A percentile compares a stretch with the other conserved stretches of the same genome.
Evolutionary conservation across 805 yeast genomes (phyloP).

Genomic region (Candida sithepensis): DNA sequence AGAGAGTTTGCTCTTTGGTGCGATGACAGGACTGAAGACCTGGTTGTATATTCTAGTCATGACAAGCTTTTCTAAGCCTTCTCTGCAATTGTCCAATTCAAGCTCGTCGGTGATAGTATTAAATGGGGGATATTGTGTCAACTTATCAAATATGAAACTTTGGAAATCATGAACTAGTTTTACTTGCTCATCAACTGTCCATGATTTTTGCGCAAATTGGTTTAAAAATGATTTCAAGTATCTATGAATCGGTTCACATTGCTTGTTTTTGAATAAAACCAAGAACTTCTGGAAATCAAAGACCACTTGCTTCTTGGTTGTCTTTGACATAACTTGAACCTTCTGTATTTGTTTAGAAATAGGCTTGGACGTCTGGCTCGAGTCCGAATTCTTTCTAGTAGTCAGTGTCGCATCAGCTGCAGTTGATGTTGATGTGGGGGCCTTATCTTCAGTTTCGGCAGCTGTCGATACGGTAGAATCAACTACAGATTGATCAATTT

Average conservation of each 20-base stretch:
- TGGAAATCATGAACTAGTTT: slow-evolving; percentile 78
- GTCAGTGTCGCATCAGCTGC: background rate
- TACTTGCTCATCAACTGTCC: slow-evolving; percentile 75
- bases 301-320: slow-evolving; percentile 30
- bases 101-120: slow-evolving; percentile 52
- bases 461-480: background rate
- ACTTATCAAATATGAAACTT: slow-evolving; percentile 61
- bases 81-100: slow-evolving; percentile 69
- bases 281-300: slow-evolving; percentile 87
- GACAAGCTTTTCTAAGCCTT: slow-evolving; percentile 88
- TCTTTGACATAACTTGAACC: slow-evolving; percentile 21
- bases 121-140: slow-evolving; percentile 68
- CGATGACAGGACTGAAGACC: slow-evolving; percentile 68
- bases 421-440: background rate
- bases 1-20: slow-evolving; percentile 39
- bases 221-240: slow-evolving; percentile 80
- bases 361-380: slow-evolving; percentile 12
- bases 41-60: slow-evolving; percentile 80
- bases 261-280: slow-evolving; percentile 61
- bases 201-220: slow-evolving; percentile 66
- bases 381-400: slow-evolving; percentile 12
- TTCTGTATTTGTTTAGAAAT: background rate
- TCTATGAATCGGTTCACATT: slow-evolving; percentile 85
- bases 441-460: background rate
- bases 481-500: slow-evolving; percentile 1